Percentiles rank a stretch among this genome's conserved stretches.
Evolutionary conservation across 2,329 filamentous ascomycete species (phyloP).

Genomic region (Macroventuria anomochaeta): DNA sequence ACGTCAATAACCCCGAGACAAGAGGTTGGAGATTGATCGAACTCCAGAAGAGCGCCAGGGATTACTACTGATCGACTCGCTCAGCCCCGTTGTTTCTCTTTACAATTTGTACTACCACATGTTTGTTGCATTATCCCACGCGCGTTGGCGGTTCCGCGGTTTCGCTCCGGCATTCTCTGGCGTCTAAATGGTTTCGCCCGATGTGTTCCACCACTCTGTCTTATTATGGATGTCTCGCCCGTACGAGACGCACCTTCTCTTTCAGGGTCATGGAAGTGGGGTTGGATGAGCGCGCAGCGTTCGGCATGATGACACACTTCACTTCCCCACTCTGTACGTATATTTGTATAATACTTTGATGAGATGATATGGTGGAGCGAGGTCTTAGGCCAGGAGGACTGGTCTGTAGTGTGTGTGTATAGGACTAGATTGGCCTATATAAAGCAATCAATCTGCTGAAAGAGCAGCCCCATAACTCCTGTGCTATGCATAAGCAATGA

Average conservation of each 20-base stretch:
- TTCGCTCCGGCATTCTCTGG: conserved; percentile 37
- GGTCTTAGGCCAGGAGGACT: neutral
- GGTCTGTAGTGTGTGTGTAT: conserved; percentile 4
- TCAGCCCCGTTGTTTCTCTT: conserved; percentile 1
- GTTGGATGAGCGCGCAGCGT: conserved; percentile 23
- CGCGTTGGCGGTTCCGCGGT: conserved; percentile 20
- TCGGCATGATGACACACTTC: conserved; percentile 25
- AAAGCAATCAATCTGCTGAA: neutral
- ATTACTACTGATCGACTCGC: conserved; percentile 70
- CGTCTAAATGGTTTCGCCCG: conserved; percentile 35
- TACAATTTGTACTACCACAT: conserved; percentile 28
- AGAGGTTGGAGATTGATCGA: conserved; percentile 97
- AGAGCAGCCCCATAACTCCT: too few relatives aligned
- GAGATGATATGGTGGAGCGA: neutral
- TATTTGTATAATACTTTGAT: conserved; percentile 21
- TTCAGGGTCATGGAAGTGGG: conserved; percentile 14
- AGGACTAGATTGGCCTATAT: neutral
- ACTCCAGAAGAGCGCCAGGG: conserved; percentile 95
- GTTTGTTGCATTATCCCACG: conserved; percentile 22
- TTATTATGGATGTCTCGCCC: conserved; percentile 13
- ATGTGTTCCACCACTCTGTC: conserved; percentile 21
- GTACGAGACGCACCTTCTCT: conserved; percentile 18
- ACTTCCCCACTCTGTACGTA: conserved; percentile 40
- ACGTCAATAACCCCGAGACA: conserved; percentile 96
- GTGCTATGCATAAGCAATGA: too few relatives aligned